Evolutionary conservation across 768 basidiomycete genomes (phyloP), one percentile per base, ranked within the genome.

Genomic region (Coprinellus micaceus): DNA sequence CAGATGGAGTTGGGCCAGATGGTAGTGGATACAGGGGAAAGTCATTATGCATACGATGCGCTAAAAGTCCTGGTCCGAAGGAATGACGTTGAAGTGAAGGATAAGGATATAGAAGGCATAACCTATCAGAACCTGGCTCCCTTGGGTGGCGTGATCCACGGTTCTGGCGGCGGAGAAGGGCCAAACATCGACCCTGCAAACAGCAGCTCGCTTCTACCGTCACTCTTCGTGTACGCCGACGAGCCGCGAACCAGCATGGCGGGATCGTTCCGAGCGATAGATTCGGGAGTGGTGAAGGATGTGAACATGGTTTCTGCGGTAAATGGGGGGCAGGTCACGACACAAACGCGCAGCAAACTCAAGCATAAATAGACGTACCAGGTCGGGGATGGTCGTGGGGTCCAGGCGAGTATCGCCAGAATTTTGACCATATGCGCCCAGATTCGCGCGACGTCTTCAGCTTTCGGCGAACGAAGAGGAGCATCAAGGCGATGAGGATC

Each of bases 281-380:
- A 74, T 53, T 71, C 71, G 0, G 71, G 69, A 0, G 70, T 67
- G 2, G 73, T 74, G 48, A 73, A 71, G 22, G 66, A 66, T 7
- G 70, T 74, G 44, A 70, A 71, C 21, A 72, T 58, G 13, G 72
- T 74, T 9, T 67, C 70, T 69, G 21, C 2, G 11, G 22, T 24
- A 39, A 22, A 15, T 11, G 22, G 37, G 13, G 25, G 41, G 47
- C 49, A 39, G 26, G 28, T 21, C 33, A 29, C 49, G 39, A n/a
- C n/a, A 53, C 22, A 54, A 41, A 13, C 13, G 30, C 15, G 22
- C 21, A 22, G 7, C 21, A 24, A 53, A 9, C 12, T 21, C 15
- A 52, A 43, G 15, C 37, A 25, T 22, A n/a, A 3, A 33, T n/a
- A 39, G 7, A 41, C 60, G 44, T 40, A 68, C 69, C 69, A 58